phyloP scores from a whole-genome alignment of 2,329 filamentous ascomycete species.

The Calonectria naviculata region DNA sequence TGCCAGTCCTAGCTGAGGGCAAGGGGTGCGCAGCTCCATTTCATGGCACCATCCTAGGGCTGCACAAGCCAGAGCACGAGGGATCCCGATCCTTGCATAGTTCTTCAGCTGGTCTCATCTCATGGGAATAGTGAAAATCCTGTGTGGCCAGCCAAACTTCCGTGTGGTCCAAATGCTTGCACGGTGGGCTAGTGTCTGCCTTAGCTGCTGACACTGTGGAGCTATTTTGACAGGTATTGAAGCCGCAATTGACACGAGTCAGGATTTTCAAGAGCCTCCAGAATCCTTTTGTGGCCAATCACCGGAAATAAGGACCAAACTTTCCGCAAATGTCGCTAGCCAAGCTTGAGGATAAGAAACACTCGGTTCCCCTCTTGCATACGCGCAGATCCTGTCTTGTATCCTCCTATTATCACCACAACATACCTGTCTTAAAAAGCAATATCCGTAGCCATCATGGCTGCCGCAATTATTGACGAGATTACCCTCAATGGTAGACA shows the following conservation, averaged over 20 bases:
- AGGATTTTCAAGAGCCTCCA: neutral
- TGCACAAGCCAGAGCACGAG: neutral
- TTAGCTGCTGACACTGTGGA: neutral
- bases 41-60: neutral
- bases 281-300: too few species aligned
- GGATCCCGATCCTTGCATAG: neutral
- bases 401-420: too few species aligned
- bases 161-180: neutral
- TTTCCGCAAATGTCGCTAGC: neutral
- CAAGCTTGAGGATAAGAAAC: neutral
- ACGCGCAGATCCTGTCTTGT: too few species aligned
- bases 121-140: neutral
- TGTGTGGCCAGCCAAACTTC: neutral
- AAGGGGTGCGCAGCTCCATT: neutral
- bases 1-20: neutral
- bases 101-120: neutral
- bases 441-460: neutral
- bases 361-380: neutral
- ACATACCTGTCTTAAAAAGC: too few species aligned
- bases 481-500: slow-evolving; percentile 19
- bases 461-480: slow-evolving; percentile 7
- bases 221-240: neutral
- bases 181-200: neutral
- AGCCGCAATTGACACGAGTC: neutral
- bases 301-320: neutral